Base-by-base conservation (phyloP, 2,329 filamentous ascomycete species). In the Aspergillus texensis region DNA sequence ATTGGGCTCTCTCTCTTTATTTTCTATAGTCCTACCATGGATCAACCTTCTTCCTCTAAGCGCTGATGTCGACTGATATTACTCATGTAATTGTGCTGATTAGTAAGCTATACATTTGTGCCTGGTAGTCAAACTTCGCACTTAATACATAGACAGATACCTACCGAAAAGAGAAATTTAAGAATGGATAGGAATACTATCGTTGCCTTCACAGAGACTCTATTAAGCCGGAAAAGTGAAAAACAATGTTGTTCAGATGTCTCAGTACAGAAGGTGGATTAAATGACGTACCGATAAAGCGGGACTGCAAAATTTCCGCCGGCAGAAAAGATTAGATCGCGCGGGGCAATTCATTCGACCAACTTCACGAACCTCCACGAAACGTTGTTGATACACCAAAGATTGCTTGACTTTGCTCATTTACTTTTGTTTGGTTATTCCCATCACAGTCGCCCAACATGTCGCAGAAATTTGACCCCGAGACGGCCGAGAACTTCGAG, bases 401-500 rank as follows among this genome's bases (percentile, higher is more conserved):
- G 12, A 6, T 19, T 8, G 2, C 26, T 24, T 16, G 19, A 32
- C 36, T 48, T 39, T 34, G 45, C n/a, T 34, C 21, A 32, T 45
- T 12, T 52, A 28, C 2, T 52, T 26, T 53, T 12, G 9, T 45
- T 58, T 36, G 14, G 14, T 28, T 41, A 24, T 14, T 12, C 34
- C 21, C 10, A 50, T 26, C 45, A 34, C 57, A 58, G 53, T 57
- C 55, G 66, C 63, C 62, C 67, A 76, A 73, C 55, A 79, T 79
- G 77, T 74, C 77, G 55, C 73, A 77, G 65, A 70, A 74, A 60
- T 84, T 87, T 70, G 81, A 87, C 65, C 78, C 86, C 28, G 87
- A 91, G 74, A 80, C 88, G 76, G 87, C 88, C 41, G 86, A 90
- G 75, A 92, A 92, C 79, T 83, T 89, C 68, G 87, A 89, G 78